Percentiles rank a stretch among this genome's conserved stretches.
These are phyloP conservation scores for Kregervanrija delftensis DNA, from an alignment of 805 yeast genomes.

Conservation along the genomic window DNA sequence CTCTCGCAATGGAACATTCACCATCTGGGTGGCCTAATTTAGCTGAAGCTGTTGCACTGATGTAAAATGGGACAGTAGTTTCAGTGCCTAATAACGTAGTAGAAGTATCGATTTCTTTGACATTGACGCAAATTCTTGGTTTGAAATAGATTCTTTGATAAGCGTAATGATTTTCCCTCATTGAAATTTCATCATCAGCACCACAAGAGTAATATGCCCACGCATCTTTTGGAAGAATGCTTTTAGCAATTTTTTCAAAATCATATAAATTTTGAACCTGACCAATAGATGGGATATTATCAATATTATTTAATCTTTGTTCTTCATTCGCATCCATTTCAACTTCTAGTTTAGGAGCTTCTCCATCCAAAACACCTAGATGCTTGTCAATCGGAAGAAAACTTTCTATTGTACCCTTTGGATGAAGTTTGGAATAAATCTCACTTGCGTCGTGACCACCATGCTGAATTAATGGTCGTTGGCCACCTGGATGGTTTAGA, in stretches of 20 bases:
- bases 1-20: slow-evolving; percentile 79
- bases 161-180: slow-evolving; percentile 87
- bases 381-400: slow-evolving; percentile 53
- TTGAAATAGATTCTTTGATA: slow-evolving; percentile 84
- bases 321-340: slow-evolving; percentile 26
- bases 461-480: slow-evolving; percentile 32
- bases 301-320: slow-evolving; percentile 38
- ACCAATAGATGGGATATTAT: slow-evolving; percentile 59
- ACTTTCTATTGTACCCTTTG: slow-evolving; percentile 73
- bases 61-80: slow-evolving; percentile 73
- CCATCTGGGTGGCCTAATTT: slow-evolving; percentile 92
- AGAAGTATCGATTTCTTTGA: slow-evolving; percentile 58
- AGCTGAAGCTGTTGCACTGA: slow-evolving; percentile 89
- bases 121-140: slow-evolving; percentile 80
- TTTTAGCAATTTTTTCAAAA: slow-evolving; percentile 80
- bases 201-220: slow-evolving; percentile 94
- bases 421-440: slow-evolving; percentile 84
- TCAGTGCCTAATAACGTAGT: slow-evolving; percentile 72
- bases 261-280: slow-evolving; percentile 75
- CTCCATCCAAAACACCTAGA: slow-evolving; percentile 42
- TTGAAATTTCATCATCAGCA: slow-evolving; percentile 85
- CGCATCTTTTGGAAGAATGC: slow-evolving; percentile 68
- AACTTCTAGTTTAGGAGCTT: slow-evolving; percentile 28
- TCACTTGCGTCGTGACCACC: slow-evolving; percentile 54
- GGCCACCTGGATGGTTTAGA: slow-evolving; percentile 48